These are phyloP conservation scores for Cladorrhinum sp. DNA, from an alignment of 2,329 filamentous ascomycete genomes.

Conservation along the genomic window DNA sequence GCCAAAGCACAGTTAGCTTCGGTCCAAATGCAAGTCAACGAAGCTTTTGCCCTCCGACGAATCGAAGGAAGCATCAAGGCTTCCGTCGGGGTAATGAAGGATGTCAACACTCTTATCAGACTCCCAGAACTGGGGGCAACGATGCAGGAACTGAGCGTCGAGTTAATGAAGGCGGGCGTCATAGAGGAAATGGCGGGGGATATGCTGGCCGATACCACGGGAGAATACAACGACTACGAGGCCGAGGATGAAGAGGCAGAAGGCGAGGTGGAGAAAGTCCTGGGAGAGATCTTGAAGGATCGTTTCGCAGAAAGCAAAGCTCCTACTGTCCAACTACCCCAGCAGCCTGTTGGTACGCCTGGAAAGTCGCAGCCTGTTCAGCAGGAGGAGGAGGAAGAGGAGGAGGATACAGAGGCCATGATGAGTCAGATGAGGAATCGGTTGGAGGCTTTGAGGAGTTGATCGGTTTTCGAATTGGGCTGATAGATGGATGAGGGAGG, in stretches of 20 bases:
- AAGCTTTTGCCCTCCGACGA: constrained; percentile 91
- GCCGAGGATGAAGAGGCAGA: constrained; percentile 73
- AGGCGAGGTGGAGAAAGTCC: constrained; percentile 84
- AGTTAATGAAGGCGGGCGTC: constrained; percentile 91
- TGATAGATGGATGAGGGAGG: too few species aligned
- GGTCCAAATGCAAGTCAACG: constrained; percentile 96
- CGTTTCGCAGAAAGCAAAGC: constrained; percentile 64
- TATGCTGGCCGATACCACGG: constrained; percentile 58
- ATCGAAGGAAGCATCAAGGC: constrained; percentile 89
- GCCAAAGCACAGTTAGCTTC: constrained; percentile 88
- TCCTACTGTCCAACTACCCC: constrained; percentile 52
- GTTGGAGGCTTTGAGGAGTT: constrained; percentile 83
- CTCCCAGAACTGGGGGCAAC: constrained; percentile 84
- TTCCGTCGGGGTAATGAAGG: constrained; percentile 92
- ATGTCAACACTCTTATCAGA: constrained; percentile 81
- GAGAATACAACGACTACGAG: constrained; percentile 66
- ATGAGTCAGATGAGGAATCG: constrained; percentile 92
- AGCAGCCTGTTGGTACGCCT: constrained; percentile 34
- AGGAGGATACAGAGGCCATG: constrained; percentile 84
- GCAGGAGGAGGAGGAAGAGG: constrained; percentile 63
- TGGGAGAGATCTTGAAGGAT: constrained; percentile 87
- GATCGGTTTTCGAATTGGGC: too few species aligned
- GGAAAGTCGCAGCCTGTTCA: constrained; percentile 49
- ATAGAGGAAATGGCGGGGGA: constrained; percentile 98
- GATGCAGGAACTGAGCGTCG: constrained; percentile 82